Evolutionary conservation across 2,329 filamentous ascomycete species (phyloP), one percentile per base, ranked within the genome.

Genomic region (Fusarium heterosporum): DNA sequence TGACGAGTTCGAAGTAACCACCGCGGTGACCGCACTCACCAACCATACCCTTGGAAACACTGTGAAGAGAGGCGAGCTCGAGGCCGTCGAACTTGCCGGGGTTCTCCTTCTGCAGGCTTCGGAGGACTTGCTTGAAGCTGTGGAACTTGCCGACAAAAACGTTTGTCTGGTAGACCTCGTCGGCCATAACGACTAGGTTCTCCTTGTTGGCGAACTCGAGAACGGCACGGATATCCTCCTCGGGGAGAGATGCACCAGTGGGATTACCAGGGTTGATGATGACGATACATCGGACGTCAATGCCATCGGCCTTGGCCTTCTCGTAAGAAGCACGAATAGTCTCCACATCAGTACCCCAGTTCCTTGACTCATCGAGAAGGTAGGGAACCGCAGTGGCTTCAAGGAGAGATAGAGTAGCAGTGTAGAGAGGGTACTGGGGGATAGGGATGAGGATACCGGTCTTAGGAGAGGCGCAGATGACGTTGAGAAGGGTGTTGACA

Each of bases 131-230:
- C 84, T 98, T 98, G 90, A 99, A 98, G 75, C 92, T 96, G 81
- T 92, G 89, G 84, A 99, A 99, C 78, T 95, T 86, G 78, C 96
- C 96, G 64, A 91, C 83, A 81, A 99, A 99, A 73, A 99, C 92
- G 80, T 99, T 99, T 76, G 96, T 98, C 82, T 99, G 96, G 87
- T 99, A 99, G 36, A 99, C 96, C 80, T 99, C 96, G 76, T 99
- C 96, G 51, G 96, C 96, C 74, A 99, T 87, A 69, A 98, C 84
- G 55, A 98, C 93, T 26, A 99, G 86, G 72, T 90, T 88, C 84
- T 97, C 89, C 78, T 94, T 85, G 28, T 89, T 90, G 38, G 96
- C 95, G 67, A 97, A 91, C 68, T 96, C 88, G 70, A 98, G 86
- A n/a, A 98, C 92, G 50, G 86, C 85, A 74, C 90, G 89, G 78